Conservation (phyloP, 164 flowering plant genomes). For the Houttuynia cordata region DNA sequence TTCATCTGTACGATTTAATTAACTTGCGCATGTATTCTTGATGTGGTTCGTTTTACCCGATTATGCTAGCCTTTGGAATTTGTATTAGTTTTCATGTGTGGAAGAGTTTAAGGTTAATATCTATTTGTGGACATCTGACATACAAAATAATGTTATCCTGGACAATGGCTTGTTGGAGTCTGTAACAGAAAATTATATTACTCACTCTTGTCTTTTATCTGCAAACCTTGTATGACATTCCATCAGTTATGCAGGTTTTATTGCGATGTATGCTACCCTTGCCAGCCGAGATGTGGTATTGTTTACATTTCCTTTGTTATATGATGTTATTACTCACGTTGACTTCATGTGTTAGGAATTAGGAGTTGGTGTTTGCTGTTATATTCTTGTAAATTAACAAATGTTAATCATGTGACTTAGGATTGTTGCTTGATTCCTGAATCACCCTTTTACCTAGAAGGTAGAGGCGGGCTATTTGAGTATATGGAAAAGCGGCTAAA, state of each 20-base stretch:
- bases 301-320: not conserved
- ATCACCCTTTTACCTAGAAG: constrained; percentile 84
- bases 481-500: constrained; percentile 63
- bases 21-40: too few relatives aligned
- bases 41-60: too few relatives aligned
- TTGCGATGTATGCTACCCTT: constrained; percentile 96
- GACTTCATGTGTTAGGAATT: not conserved
- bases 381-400: too few relatives aligned
- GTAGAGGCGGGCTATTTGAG: constrained; percentile 78
- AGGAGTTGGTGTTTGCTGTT: not conserved
- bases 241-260: constrained; percentile 28
- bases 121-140: too few relatives aligned
- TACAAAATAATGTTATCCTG: too few relatives aligned
- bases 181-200: not conserved
- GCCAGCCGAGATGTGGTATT: constrained; percentile 82
- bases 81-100: too few relatives aligned
- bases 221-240: too few relatives aligned
- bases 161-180: not conserved
- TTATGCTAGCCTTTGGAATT: too few relatives aligned
- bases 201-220: not conserved
- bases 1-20: too few relatives aligned
- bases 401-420: constrained; percentile 1
- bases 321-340: not conserved
- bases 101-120: too few relatives aligned
- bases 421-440: constrained; percentile 98